phyloP scores from a whole-genome alignment of 345 rosid species.

The Erysimum cheiranthoides region DNA sequence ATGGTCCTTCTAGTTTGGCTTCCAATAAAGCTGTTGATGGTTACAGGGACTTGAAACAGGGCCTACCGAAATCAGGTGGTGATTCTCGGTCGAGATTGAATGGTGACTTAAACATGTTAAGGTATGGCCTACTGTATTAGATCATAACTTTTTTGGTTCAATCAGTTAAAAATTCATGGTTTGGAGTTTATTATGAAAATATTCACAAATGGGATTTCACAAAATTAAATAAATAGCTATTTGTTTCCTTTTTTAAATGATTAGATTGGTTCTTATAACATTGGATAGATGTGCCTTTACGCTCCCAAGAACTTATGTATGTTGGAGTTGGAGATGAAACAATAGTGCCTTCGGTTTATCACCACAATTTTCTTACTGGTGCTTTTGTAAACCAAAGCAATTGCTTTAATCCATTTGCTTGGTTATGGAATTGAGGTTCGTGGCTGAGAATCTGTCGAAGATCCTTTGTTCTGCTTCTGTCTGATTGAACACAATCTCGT shows the following conservation, averaged over 20 bases:
- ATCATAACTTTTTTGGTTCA: constrained; percentile 21
- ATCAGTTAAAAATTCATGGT: constrained; percentile 20
- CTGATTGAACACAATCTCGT: constrained; percentile 7
- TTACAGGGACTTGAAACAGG: constrained; percentile 79
- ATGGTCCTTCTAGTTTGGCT: constrained; percentile 60
- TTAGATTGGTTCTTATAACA: constrained; percentile 16
- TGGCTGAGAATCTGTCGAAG: constrained; percentile 32
- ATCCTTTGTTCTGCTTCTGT: constrained; percentile 19
- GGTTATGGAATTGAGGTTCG: constrained; percentile 27
- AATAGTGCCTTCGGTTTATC: not conserved
- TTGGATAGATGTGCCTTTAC: constrained; percentile 21
- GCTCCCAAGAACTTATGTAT: constrained; percentile 13
- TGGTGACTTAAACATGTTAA: constrained; percentile 79
- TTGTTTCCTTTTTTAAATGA: constrained; percentile 12
- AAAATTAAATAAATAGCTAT: constrained; percentile 17
- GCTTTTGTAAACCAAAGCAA: constrained; percentile 9
- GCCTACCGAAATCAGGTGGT: constrained; percentile 62
- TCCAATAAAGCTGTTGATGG: constrained; percentile 71
- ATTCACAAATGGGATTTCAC: constrained; percentile 1
- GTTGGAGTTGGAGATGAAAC: constrained; percentile 29
- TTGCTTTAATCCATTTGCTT: constrained; percentile 5
- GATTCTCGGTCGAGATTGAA: constrained; percentile 77
- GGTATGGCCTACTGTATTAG: constrained; percentile 54
- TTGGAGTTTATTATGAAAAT: constrained; percentile 13
- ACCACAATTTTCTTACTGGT: constrained; percentile 13